Conservation (phyloP, 2,329 filamentous ascomycete species). For the Acarospora socialis region DNA sequence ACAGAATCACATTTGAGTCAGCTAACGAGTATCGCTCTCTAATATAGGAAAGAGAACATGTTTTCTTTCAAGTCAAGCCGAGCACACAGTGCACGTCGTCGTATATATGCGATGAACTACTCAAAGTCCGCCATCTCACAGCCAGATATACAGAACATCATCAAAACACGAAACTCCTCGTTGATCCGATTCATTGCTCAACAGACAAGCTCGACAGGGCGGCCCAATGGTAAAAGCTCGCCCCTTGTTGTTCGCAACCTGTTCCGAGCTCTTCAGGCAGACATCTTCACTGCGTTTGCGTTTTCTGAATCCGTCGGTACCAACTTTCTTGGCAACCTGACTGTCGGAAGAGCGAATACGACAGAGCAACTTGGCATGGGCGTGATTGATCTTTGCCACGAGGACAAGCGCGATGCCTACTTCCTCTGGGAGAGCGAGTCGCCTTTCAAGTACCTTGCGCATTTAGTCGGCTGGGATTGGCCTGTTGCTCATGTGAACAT, state of each 20-base stretch:
- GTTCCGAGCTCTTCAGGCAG: conserved; percentile 6
- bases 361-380: conserved; percentile 6
- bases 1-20: no score
- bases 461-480: conserved; percentile 1
- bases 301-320: conserved; percentile 8
- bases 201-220: neutral
- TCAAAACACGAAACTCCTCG: conserved; percentile 3
- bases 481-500: conserved; percentile 1
- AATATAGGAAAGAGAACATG: conserved; percentile 8
- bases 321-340: conserved; percentile 2
- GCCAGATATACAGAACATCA: conserved; percentile 5
- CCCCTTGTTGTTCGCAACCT: conserved; percentile 8
- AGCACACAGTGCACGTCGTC: conserved; percentile 4
- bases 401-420: conserved; percentile 9
- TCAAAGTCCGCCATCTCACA: conserved; percentile 6
- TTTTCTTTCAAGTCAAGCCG: conserved; percentile 7
- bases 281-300: conserved; percentile 11
- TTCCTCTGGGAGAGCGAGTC: conserved; percentile 10
- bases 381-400: conserved; percentile 7
- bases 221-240: neutral
- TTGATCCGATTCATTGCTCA: conserved; percentile 1
- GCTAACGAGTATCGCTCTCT: no score
- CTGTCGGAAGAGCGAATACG: conserved; percentile 7
- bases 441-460: conserved; percentile 4
- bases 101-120: conserved; percentile 7